phyloP scores from a whole-genome alignment of 805 yeast species.

The Spathaspora gorwiae region DNA sequence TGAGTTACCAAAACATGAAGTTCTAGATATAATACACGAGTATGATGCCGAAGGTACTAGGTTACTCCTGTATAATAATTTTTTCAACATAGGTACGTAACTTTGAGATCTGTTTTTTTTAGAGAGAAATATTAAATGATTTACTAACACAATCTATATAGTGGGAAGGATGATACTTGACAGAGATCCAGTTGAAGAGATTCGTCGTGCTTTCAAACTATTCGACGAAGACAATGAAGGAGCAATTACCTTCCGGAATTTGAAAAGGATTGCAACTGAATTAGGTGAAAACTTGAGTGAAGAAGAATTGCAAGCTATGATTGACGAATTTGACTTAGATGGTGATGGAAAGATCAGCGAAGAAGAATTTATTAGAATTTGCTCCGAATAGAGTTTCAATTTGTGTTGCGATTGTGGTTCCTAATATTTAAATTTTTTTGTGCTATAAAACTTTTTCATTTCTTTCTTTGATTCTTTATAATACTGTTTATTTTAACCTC shows the following conservation, averaged over 20 bases:
- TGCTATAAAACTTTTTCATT: background rate
- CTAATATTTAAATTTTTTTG: background rate
- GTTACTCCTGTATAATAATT: constrained; percentile 74
- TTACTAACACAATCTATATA: constrained; percentile 9
- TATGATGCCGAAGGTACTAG: constrained; percentile 75
- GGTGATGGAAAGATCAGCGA: constrained; percentile 94
- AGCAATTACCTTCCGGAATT: constrained; percentile 72
- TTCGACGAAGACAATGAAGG: constrained; percentile 90
- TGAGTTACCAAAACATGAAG: constrained; percentile 71
- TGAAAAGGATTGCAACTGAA: constrained; percentile 87
- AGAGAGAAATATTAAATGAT: background rate
- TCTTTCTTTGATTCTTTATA: background rate
- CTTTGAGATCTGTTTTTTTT: background rate
- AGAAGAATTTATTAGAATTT: constrained; percentile 84
- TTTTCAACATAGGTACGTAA: constrained; percentile 63
- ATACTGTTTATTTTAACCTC: background rate
- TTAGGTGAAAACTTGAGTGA: constrained; percentile 89
- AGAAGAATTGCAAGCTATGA: constrained; percentile 93
- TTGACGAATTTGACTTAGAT: constrained; percentile 93
- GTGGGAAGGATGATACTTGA: constrained; percentile 80
- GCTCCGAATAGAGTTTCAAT: constrained; percentile 50
- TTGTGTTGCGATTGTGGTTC: too few relatives aligned
- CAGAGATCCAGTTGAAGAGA: constrained; percentile 91
- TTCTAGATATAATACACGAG: constrained; percentile 70
- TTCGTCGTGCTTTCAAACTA: constrained; percentile 79